Percentiles rank a stretch among this genome's conserved stretches.
Conservation (phyloP, 352 stramenopile genomes). For the Globisporangium polare region DNA sequence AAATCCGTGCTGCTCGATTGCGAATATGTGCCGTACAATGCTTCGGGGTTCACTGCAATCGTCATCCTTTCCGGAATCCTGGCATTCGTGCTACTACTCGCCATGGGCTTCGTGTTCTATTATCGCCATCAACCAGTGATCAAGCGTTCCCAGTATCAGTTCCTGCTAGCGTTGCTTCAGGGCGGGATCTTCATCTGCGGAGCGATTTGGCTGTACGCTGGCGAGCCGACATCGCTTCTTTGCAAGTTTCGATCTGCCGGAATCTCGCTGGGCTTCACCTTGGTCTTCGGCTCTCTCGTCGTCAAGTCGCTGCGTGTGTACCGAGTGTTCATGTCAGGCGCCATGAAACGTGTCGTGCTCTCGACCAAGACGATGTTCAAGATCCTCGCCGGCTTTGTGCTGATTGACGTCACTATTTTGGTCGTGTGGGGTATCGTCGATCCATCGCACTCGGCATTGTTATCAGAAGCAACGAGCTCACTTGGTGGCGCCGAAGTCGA, state of each 20-base stretch:
- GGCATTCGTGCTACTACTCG: conserved; percentile 18
- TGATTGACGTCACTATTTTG: conserved; percentile 34
- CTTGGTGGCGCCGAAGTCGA: neutral
- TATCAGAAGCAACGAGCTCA: neutral
- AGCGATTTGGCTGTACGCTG: conserved; percentile 35
- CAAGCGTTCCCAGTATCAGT: conserved; percentile 68
- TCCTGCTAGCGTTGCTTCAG: conserved; percentile 47
- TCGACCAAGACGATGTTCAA: conserved; percentile 39
- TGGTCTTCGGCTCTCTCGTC: conserved; percentile 42
- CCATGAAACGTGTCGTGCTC: conserved; percentile 41
- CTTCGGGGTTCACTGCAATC: conserved; percentile 18
- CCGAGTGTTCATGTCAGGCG: conserved; percentile 35
- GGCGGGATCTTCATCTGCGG: conserved; percentile 47
- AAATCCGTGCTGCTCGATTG: conserved; percentile 30
- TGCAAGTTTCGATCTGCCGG: conserved; percentile 32
- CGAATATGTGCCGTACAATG: conserved; percentile 35
- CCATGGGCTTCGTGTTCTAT: conserved; percentile 28
- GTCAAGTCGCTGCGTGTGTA: conserved; percentile 58
- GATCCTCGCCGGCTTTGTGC: conserved; percentile 28
- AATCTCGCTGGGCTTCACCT: conserved; percentile 39
- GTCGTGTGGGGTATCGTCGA: conserved; percentile 17
- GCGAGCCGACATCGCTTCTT: conserved; percentile 26
- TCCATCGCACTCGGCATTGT: neutral
- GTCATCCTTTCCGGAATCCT: conserved; percentile 20
- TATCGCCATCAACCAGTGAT: conserved; percentile 41